Percentiles rank a stretch among this genome's conserved stretches.
Conservation (phyloP, 805 yeast species). For the Isabelozyma rhagii region DNA sequence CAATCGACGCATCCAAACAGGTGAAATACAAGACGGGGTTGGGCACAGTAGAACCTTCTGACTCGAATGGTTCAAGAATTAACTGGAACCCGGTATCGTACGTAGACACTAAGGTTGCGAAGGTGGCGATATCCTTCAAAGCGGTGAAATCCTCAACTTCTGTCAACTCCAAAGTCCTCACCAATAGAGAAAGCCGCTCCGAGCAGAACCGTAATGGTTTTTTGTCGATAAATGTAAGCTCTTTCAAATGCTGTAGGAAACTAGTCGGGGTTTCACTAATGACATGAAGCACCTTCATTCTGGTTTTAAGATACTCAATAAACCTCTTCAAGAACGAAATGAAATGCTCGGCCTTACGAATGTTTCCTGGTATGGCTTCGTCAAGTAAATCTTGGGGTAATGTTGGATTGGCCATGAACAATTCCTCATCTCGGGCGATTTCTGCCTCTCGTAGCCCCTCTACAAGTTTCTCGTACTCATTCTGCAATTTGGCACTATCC, state of each 20-base stretch:
- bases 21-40: conserved; percentile 92
- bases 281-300: conserved; percentile 97
- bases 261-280: conserved; percentile 97
- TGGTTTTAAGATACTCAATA: conserved; percentile 89
- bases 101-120: conserved; percentile 93
- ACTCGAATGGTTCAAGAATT: conserved; percentile 93
- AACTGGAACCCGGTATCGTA: conserved; percentile 91
- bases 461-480: conserved; percentile 88
- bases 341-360: conserved; percentile 95
- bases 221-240: conserved; percentile 84
- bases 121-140: conserved; percentile 90
- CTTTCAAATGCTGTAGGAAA: conserved; percentile 88
- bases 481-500: conserved; percentile 80
- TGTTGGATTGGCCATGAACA: conserved; percentile 83
- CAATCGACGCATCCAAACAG: conserved; percentile 96
- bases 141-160: conserved; percentile 93
- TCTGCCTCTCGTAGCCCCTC: conserved; percentile 86
- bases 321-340: conserved; percentile 89
- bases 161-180: conserved; percentile 80
- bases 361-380: conserved; percentile 97
- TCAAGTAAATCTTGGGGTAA: conserved; percentile 79
- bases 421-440: conserved; percentile 54
- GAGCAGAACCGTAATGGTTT: conserved; percentile 92
- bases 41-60: conserved; percentile 91
- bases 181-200: conserved; percentile 83